Evolutionary conservation across 1,284 basidiomycete species (phyloP), one percentile per base, ranked within the genome.

Genomic region (Rhodotorula sp.): DNA sequence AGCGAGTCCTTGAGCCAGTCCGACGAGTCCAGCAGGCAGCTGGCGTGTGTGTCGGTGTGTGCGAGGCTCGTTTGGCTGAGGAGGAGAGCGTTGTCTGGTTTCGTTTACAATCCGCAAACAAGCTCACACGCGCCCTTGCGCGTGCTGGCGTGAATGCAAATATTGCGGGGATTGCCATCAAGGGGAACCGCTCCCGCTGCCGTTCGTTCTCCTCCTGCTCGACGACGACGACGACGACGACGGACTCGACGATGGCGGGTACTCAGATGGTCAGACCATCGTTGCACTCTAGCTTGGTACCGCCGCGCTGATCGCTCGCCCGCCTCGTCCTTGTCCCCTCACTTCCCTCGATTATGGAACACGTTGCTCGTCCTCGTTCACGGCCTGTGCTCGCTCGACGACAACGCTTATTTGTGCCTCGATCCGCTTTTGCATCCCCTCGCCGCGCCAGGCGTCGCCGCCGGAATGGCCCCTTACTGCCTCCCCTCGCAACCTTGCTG

Each of bases 401-500:
- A 5, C 34, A 10, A 10, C 34, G 5, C 34, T 44, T 44, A 4
- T 4, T 11, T 44, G 20, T 24, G 16, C 2, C 51, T 28, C 8
- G 7, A 8, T 26, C 22, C 26, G 24, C 59, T 13, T 22, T 22
- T 3, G 18, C 47, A 63, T 54, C 54, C 40, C 31, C 40, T 55
- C 18, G 31, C 31, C 16, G n/a, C 46, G 1, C 22, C 46, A 4
- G 20, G 51, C 44, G 60, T 34, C 55, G 37, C 40, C n/a, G 40
- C 40, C 10, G 40, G 40, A 18, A 31, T 18, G 37, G 8, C 15
- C 10, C 48, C 28, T 2, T 68, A 57, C 59, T 68, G 67, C 54
- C 47, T 68, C 15, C 67, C 67, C 6, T 5, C 30, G 9, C 52
- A 59, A 5, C 57, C 67, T 4, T 68, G 67, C 62, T 68, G 18